These are phyloP conservation scores for Penicillium cinerascens DNA, from an alignment of 495 filamentous ascomycete species.

Conservation along the genomic window DNA sequence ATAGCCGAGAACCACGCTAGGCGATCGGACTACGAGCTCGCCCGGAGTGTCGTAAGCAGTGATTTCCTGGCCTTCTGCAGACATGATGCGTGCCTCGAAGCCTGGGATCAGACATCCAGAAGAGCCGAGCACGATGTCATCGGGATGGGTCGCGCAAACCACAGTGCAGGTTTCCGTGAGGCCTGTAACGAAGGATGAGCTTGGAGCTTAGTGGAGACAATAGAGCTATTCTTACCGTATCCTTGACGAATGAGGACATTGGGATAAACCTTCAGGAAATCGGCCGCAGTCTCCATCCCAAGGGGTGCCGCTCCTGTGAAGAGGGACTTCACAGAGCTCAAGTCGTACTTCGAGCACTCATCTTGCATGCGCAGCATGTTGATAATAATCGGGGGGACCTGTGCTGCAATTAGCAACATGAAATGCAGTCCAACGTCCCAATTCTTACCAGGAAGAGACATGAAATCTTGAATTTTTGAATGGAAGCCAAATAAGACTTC, in stretches of 20 bases:
- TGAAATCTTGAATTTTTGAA: slow-evolving; percentile 71
- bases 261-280: slow-evolving; percentile 63
- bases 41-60: slow-evolving; percentile 72
- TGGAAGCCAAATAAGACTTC: slow-evolving; percentile 56
- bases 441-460: slow-evolving; percentile 60
- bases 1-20: slow-evolving; percentile 78
- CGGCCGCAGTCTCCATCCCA: slow-evolving; percentile 71
- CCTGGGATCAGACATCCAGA: slow-evolving; percentile 70
- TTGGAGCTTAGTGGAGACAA: slow-evolving; percentile 1
- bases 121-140: slow-evolving; percentile 69
- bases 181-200: slow-evolving; percentile 37
- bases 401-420: neutral
- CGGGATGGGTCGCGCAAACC: slow-evolving; percentile 58
- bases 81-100: slow-evolving; percentile 64
- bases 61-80: slow-evolving; percentile 71
- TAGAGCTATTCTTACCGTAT: slow-evolving; percentile 57
- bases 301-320: slow-evolving; percentile 85
- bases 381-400: slow-evolving; percentile 87
- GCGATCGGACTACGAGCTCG: slow-evolving; percentile 73
- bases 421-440: neutral
- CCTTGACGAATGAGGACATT: slow-evolving; percentile 68
- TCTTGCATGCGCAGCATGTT: slow-evolving; percentile 67
- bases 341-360: slow-evolving; percentile 64
- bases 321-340: slow-evolving; percentile 62
- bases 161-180: slow-evolving; percentile 82